Evolutionary conservation across 192 early-diverging fungal species (phyloP).

Genomic region (Polychytrium aggregatum): DNA sequence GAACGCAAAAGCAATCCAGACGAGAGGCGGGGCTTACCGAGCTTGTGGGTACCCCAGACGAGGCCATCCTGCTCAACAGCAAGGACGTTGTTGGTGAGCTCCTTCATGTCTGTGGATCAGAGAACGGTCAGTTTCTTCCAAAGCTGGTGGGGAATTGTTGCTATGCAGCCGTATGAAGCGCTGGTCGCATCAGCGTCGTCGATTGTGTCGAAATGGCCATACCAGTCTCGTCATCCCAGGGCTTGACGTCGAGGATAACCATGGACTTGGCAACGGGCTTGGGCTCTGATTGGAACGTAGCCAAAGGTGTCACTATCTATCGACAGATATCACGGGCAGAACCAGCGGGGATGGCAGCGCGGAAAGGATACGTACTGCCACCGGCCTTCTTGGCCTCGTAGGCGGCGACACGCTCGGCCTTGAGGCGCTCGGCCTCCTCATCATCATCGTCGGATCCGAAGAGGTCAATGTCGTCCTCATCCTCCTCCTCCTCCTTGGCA

Average conservation of each 20-base stretch:
- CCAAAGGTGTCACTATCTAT: too few relatives aligned
- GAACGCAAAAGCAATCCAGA: too few relatives aligned
- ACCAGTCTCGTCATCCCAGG: conserved; percentile 95
- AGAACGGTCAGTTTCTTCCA: too few relatives aligned
- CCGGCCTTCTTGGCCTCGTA: conserved; percentile 84
- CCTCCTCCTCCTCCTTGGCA: conserved; percentile 57
- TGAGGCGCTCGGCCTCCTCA: conserved; percentile 77
- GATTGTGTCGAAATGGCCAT: conserved; percentile 48
- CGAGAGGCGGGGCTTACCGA: too few relatives aligned
- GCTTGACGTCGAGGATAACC: conserved; percentile 89
- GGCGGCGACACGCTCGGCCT: conserved; percentile 77
- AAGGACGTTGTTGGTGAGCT: conserved; percentile 52
- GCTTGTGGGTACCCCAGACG: conserved; percentile 72
- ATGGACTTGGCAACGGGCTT: conserved; percentile 83
- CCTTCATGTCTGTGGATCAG: too few relatives aligned
- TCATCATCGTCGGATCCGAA: conserved; percentile 92
- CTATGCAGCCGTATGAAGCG: too few relatives aligned
- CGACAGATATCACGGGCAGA: too few relatives aligned
- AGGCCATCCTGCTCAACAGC: conserved; percentile 78
- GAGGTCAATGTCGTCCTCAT: conserved; percentile 91
- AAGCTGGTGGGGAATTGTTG: too few relatives aligned
- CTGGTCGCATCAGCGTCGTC: conserved; percentile 42
- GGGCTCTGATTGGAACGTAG: conserved; percentile 52
- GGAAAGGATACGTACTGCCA: conserved; percentile 41
- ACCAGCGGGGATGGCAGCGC: not conserved